phyloP scores from a whole-genome alignment of 2,329 filamentous ascomycete species.

The Acephala macrosclerotiorum region DNA sequence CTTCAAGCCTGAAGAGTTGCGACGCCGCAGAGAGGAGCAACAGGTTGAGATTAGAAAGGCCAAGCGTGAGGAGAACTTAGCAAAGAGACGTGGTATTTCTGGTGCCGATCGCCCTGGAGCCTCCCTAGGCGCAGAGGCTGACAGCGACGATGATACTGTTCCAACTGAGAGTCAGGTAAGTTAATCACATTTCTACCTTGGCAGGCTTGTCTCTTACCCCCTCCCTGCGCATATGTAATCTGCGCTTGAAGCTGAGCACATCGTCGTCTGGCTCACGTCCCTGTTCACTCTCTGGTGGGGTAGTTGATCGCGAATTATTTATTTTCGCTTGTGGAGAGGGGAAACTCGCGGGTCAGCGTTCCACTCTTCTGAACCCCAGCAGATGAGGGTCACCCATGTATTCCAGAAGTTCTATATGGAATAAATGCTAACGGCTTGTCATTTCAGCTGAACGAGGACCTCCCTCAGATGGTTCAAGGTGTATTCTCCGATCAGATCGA shows the following conservation, averaged over 20 bases:
- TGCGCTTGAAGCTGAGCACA: neutral
- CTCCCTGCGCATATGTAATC: neutral
- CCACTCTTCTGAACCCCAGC: conserved; percentile 27
- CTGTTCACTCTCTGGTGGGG: conserved; percentile 44
- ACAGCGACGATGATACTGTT: conserved; percentile 96
- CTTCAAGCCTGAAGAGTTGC: conserved; percentile 98
- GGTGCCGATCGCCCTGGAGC: conserved; percentile 82
- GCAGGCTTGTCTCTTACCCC: neutral
- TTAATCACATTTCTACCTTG: conserved; percentile 28
- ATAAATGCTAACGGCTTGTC: conserved; percentile 32
- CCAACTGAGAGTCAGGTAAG: conserved; percentile 96
- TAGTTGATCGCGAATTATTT: conserved; percentile 36
- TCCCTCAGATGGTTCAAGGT: conserved; percentile 96
- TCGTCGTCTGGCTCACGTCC: neutral
- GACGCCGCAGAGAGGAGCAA: conserved; percentile 97
- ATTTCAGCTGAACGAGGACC: conserved; percentile 89
- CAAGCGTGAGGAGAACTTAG: conserved; percentile 98
- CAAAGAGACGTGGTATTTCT: conserved; percentile 95
- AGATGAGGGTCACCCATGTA: conserved; percentile 18
- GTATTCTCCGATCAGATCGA: conserved; percentile 99
- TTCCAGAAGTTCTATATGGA: conserved; percentile 15
- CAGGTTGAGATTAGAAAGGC: conserved; percentile 99
- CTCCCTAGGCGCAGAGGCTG: conserved; percentile 84
- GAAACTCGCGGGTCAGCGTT: conserved; percentile 23
- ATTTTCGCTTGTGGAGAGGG: conserved; percentile 41